Conservation (phyloP, 1,139 yeast species). For the Wickerhamomyces sp. region DNA sequence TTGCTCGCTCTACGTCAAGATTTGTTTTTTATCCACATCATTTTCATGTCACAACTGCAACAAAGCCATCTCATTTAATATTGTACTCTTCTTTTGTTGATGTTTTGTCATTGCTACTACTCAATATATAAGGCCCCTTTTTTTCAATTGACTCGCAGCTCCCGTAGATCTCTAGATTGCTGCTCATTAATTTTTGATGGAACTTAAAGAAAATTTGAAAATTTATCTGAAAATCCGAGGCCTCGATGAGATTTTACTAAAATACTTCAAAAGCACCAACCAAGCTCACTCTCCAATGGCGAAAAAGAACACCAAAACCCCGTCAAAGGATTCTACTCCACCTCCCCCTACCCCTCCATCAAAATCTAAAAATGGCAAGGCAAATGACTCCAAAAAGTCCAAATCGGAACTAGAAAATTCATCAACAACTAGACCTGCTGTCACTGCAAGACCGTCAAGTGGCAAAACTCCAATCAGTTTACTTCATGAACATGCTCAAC, state of each 20-base stretch:
- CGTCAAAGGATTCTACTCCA: slow-evolving; percentile 3
- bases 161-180: no score
- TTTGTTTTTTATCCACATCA: not conserved
- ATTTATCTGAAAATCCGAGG: no score
- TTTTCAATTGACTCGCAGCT: no score
- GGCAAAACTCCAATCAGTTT: slow-evolving; percentile 89
- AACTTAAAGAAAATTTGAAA: no score
- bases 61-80: no score
- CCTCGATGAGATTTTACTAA: no score
- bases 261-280: no score
- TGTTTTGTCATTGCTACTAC: no score
- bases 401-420: slow-evolving; percentile 10
- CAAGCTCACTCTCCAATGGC: slow-evolving; percentile 7
- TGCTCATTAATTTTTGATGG: no score
- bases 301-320: slow-evolving; percentile 8
- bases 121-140: no score
- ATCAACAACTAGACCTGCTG: slow-evolving; percentile 34
- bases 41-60: no score
- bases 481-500: slow-evolving; percentile 83
- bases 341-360: not conserved
- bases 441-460: slow-evolving; percentile 61
- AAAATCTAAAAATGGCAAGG: not conserved
- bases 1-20: not conserved
- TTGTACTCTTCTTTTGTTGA: no score
- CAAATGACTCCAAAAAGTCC: slow-evolving; percentile 10